A percentile compares a stretch with the other conserved stretches of the same genome.
Evolutionary conservation across 2,329 filamentous ascomycete genomes (phyloP).

Genomic region (Aspergillus amoenus): DNA sequence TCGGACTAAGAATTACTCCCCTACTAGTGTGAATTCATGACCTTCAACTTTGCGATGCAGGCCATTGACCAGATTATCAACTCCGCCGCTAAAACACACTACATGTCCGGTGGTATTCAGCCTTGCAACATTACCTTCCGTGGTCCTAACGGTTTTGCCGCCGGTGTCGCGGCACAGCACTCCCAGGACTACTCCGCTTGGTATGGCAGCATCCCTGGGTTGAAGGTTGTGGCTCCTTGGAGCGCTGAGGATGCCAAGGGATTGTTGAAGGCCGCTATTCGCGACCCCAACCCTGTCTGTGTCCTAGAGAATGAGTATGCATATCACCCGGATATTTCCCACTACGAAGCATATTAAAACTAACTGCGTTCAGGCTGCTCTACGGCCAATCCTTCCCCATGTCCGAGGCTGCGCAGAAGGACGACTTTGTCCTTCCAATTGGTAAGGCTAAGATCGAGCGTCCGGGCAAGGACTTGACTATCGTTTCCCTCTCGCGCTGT

Average conservation of each 20-base stretch:
- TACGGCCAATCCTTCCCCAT: conserved; percentile 96
- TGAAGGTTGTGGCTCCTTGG: conserved; percentile 97
- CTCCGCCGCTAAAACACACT: conserved; percentile 97
- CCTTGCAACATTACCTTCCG: conserved; percentile 99
- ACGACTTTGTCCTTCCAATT: conserved; percentile 95
- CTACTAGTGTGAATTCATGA: conserved; percentile 95
- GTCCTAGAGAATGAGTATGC: conserved; percentile 78
- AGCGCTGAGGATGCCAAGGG: conserved; percentile 98
- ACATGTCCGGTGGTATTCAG: conserved; percentile 99
- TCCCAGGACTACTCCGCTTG: conserved; percentile 98
- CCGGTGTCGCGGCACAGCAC: conserved; percentile 95
- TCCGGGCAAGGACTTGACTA: conserved; percentile 89
- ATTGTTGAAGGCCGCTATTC: conserved; percentile 93
- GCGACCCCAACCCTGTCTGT: conserved; percentile 95
- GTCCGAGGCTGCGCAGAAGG: conserved; percentile 93
- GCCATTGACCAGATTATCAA: conserved; percentile 99
- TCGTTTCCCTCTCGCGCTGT: conserved; percentile 91
- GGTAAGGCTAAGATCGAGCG: conserved; percentile 99
- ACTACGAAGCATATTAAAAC: conserved; percentile 4
- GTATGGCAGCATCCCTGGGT: conserved; percentile 96
- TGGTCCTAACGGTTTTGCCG: conserved; percentile 95
- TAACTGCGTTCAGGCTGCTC: conserved; percentile 59
- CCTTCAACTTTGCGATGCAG: conserved; percentile 99
- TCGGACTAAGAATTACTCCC: not conserved
- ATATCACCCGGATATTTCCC: not conserved